Evolutionary conservation across 495 filamentous ascomycete genomes (phyloP).

Genomic region (Antarctomyces pellizariae): DNA sequence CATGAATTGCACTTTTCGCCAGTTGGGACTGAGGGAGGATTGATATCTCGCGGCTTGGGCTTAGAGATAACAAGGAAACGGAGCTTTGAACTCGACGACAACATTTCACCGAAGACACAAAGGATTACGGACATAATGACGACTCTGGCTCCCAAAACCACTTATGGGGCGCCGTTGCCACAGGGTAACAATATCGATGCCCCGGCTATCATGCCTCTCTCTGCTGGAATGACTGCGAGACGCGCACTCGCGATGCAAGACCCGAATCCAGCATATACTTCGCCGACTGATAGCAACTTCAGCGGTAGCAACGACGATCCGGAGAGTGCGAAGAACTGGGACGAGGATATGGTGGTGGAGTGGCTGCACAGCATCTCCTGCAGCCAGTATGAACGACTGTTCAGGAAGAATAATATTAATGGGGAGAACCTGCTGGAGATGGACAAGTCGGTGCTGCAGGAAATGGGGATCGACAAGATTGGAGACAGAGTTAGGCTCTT

Average conservation of each 20-base stretch:
- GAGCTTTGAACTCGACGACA: too few species aligned
- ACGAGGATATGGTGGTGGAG: conserved; percentile 72
- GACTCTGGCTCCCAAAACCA: conserved; percentile 69
- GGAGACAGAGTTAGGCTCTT: conserved; percentile 92
- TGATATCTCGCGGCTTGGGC: too few species aligned
- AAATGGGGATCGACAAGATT: conserved; percentile 96
- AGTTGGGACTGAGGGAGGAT: too few species aligned
- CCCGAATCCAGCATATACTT: conserved; percentile 43
- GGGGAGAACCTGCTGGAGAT: conserved; percentile 91
- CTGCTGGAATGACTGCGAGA: conserved; percentile 26
- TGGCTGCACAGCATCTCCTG: conserved; percentile 84
- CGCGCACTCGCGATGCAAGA: conserved; percentile 30
- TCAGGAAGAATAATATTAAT: conserved; percentile 86
- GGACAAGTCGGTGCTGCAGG: conserved; percentile 86
- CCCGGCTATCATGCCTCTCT: conserved; percentile 25
- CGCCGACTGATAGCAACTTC: conserved; percentile 87
- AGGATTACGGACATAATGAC: conserved; percentile 42
- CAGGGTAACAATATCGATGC: conserved; percentile 27
- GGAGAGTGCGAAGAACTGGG: conserved; percentile 47
- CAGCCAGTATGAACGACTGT: conserved; percentile 76
- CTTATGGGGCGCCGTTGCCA: conserved; percentile 42
- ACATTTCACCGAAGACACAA: too few species aligned
- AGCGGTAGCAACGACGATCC: conserved; percentile 38
- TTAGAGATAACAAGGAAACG: too few species aligned
- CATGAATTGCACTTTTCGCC: too few species aligned